These are phyloP conservation scores for Clonostachys rhizophaga DNA, from an alignment of 2,329 filamentous ascomycete species.

Conservation along the genomic window DNA sequence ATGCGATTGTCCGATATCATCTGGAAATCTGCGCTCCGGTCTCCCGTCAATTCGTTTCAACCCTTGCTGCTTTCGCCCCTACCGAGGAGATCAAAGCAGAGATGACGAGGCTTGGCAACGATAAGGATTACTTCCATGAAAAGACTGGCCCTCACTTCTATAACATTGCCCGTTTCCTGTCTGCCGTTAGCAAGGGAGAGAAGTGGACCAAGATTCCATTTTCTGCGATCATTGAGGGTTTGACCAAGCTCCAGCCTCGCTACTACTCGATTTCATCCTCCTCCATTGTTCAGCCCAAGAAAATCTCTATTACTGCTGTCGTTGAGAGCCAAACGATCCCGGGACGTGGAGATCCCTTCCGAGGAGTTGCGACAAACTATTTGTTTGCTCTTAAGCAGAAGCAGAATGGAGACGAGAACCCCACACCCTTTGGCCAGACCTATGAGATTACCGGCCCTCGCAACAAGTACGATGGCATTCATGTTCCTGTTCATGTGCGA, in stretches of 20 bases:
- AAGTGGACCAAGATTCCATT: conserved; percentile 86
- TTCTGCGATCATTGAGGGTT: conserved; percentile 87
- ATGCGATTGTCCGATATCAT: conserved; percentile 89
- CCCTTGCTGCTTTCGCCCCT: conserved; percentile 84
- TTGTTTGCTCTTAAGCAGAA: conserved; percentile 92
- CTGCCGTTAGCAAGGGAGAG: conserved; percentile 65
- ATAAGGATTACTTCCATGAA: conserved; percentile 93
- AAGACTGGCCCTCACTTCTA: conserved; percentile 77
- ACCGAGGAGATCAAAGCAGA: conserved; percentile 80
- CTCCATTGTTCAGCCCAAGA: conserved; percentile 87
- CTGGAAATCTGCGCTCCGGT: conserved; percentile 95
- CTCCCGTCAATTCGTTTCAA: conserved; percentile 90
- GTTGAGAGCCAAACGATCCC: conserved; percentile 81
- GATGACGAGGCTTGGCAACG: conserved; percentile 80
- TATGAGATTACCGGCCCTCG: conserved; percentile 86
- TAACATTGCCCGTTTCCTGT: conserved; percentile 84
- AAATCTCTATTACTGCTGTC: conserved; percentile 91
- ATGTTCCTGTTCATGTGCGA: conserved; percentile 90
- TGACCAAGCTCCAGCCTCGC: conserved; percentile 92
- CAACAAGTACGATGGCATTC: conserved; percentile 95
- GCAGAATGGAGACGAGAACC: conserved; percentile 82
- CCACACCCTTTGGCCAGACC: conserved; percentile 76
- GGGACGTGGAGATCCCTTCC: conserved; percentile 74
- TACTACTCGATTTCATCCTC: conserved; percentile 99
- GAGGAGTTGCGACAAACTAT: conserved; percentile 96